phyloP scores from a whole-genome alignment of 2,329 filamentous ascomycete genomes.

The Trichoderma polysporum region DNA sequence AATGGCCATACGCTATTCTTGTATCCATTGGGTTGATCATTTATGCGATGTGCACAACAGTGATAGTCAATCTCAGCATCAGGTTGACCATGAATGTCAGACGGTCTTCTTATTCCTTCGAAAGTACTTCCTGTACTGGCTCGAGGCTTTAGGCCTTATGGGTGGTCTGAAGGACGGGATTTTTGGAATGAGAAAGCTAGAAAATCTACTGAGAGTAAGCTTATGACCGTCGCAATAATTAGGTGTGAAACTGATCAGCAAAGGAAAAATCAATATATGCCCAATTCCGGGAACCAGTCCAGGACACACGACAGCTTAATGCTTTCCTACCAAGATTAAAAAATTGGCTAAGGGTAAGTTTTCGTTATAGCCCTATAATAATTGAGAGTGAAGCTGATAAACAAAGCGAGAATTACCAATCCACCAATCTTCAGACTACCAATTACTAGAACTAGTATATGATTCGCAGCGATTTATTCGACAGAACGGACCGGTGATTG shows the following conservation, averaged over 20 bases:
- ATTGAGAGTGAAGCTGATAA: neutral
- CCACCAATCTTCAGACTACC: neutral
- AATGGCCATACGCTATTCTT: conserved; percentile 14
- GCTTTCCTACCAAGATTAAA: neutral
- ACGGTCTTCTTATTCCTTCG: conserved; percentile 18
- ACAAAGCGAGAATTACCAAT: neutral
- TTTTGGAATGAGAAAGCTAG: neutral
- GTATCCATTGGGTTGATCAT: conserved; percentile 22
- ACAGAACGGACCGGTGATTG: conserved; percentile 28
- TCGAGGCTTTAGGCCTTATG: conserved; percentile 24
- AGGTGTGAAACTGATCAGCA: neutral
- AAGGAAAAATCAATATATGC: neutral
- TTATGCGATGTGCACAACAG: neutral
- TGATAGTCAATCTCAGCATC: neutral
- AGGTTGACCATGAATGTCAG: neutral
- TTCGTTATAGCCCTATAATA: neutral
- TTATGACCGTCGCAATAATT: too few relatives aligned
- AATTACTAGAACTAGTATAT: conserved; percentile 23
- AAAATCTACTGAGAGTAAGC: neutral
- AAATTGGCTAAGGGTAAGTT: neutral
- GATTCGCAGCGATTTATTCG: conserved; percentile 34
- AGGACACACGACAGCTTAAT: neutral
- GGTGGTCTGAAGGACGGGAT: neutral
- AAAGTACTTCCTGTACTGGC: conserved; percentile 24
- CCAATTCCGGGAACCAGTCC: neutral